A percentile compares a stretch with the other conserved stretches of the same genome.
These are phyloP conservation scores for Dimargaris verticillata DNA, from an alignment of 192 early-diverging fungal species.

Conservation along the genomic window DNA sequence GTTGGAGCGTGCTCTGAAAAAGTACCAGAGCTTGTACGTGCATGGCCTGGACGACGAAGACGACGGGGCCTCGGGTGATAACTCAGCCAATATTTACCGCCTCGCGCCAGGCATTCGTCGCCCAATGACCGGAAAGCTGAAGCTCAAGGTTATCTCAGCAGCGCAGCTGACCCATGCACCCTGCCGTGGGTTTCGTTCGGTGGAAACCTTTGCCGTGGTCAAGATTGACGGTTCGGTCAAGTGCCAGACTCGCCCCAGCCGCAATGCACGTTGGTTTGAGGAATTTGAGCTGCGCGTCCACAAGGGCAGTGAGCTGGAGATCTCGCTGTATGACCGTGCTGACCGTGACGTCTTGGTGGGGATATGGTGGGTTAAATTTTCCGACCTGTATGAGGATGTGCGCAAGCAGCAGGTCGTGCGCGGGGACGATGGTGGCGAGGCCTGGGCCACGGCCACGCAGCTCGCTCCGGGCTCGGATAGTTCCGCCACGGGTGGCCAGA, in stretches of 20 bases:
- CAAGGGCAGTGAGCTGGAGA: constrained; percentile 81
- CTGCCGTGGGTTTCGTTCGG: constrained; percentile 29
- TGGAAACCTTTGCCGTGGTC: constrained; percentile 59
- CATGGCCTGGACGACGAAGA: constrained; percentile 59
- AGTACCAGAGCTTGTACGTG: constrained; percentile 76
- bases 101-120: constrained; percentile 42
- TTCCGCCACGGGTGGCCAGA: constrained; percentile 28
- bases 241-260: constrained; percentile 53
- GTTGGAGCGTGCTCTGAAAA: constrained; percentile 55
- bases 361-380: constrained; percentile 83
- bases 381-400: constrained; percentile 79
- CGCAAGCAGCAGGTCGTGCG: constrained; percentile 45
- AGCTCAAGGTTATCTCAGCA: constrained; percentile 44
- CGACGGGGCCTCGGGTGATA: constrained; percentile 25
- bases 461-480: background rate
- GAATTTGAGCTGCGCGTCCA: constrained; percentile 78
- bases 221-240: constrained; percentile 71
- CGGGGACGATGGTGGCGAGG: constrained; percentile 37
- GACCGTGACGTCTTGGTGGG: constrained; percentile 62
- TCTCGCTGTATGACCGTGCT: constrained; percentile 72
- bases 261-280: constrained; percentile 64
- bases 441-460: constrained; percentile 29
- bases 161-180: constrained; percentile 40
- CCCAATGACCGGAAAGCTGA: constrained; percentile 53
- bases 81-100: constrained; percentile 12